A percentile compares a stretch with the other conserved stretches of the same genome.
phyloP scores from a whole-genome alignment of 2,329 filamentous ascomycete species.

The Ceratocystis diversiconidia region DNA sequence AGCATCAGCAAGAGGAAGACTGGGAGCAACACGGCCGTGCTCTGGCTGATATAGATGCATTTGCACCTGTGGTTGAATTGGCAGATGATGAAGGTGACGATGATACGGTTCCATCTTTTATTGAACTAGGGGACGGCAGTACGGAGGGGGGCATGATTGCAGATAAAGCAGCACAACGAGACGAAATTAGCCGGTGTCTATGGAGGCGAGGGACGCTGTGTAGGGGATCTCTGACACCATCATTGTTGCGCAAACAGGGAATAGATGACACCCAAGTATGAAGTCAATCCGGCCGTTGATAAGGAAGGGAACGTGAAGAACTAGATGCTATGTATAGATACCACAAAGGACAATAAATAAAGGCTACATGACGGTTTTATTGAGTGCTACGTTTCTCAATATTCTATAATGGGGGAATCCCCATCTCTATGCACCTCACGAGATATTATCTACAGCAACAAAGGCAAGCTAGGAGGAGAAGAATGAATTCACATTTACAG shows the following conservation, averaged over 20 bases:
- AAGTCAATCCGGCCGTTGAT: neutral
- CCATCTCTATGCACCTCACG: neutral
- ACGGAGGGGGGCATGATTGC: neutral
- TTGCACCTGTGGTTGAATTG: neutral
- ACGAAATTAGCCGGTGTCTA: neutral
- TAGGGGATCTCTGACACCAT: neutral
- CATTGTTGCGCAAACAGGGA: neutral
- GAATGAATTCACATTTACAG: constrained; percentile 1
- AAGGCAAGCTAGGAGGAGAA: neutral
- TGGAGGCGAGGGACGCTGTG: neutral
- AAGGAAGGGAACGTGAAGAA: neutral
- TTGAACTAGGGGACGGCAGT: neutral
- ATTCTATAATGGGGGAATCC: too few relatives aligned
- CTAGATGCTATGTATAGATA: neutral
- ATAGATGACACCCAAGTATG: neutral
- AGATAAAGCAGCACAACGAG: neutral
- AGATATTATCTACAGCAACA: neutral
- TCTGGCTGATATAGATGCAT: neutral
- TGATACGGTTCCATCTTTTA: neutral
- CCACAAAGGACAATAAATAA: neutral
- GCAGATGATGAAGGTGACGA: neutral
- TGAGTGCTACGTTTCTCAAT: too few relatives aligned
- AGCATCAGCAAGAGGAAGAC: neutral
- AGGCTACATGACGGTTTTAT: neutral
- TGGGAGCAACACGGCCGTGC: neutral